A percentile compares a stretch with the other conserved stretches of the same genome.
Evolutionary conservation across 495 filamentous ascomycete genomes (phyloP).

Genomic region (Daldinia concentrica): DNA sequence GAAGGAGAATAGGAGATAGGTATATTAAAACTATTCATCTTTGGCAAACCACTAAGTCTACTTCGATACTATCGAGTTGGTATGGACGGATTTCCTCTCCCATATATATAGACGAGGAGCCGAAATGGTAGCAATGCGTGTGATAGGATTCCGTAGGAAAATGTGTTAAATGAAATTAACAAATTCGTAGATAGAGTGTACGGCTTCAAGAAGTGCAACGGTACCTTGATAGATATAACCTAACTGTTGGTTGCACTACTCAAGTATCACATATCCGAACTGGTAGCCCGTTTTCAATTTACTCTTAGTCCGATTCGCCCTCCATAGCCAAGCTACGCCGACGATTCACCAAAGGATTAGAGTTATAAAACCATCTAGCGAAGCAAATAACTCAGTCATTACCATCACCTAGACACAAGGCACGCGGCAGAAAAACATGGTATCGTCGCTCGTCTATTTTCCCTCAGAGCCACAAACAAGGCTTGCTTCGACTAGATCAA

Average conservation of each 20-base stretch:
- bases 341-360: not conserved
- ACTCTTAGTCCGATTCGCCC: not conserved
- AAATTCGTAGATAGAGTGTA: too few species aligned
- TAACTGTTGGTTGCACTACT: not conserved
- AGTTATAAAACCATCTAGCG: not conserved
- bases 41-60: too few species aligned
- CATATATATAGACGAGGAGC: too few species aligned
- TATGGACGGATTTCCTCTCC: too few species aligned
- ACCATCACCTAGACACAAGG: not conserved
- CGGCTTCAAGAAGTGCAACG: not conserved
- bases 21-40: not conserved
- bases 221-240: not conserved
- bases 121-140: too few species aligned
- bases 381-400: not conserved
- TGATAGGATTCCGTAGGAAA: too few species aligned
- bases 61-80: too few species aligned
- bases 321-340: not conserved
- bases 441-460: constrained; percentile 35
- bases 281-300: not conserved
- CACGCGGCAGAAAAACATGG: constrained; percentile 4
- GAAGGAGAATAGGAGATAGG: not conserved
- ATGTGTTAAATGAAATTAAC: too few species aligned
- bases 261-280: not conserved
- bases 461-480: constrained; percentile 11
- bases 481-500: constrained; percentile 24